These are phyloP conservation scores for Haematococcus sp. DNA, from an alignment of 139 green algal genomes.

Conservation along the genomic window DNA sequence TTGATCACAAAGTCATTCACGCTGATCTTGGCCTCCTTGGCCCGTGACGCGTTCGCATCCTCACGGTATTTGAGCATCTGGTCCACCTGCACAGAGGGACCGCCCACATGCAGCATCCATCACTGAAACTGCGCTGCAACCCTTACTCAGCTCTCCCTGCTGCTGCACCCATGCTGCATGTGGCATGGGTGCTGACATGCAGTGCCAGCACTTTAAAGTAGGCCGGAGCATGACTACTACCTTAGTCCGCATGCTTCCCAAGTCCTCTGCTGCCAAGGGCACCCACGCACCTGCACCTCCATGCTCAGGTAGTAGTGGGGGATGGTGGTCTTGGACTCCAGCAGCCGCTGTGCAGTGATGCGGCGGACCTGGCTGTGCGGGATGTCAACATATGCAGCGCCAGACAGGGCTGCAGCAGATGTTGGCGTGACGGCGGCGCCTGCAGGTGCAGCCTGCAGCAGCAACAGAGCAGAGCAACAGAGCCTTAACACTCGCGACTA, in stretches of 20 bases:
- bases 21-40: conserved; percentile 73
- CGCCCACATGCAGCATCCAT: too few relatives aligned
- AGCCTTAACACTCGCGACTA: background rate
- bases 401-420: conserved; percentile 6
- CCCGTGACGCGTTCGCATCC: conserved; percentile 61
- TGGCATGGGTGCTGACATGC: too few relatives aligned
- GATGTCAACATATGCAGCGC: conserved; percentile 63
- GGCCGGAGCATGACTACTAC: too few relatives aligned
- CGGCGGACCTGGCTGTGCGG: conserved; percentile 74
- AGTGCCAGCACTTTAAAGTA: too few relatives aligned
- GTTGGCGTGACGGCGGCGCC: conserved; percentile 42
- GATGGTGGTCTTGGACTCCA: conserved; percentile 93
- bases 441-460: conserved; percentile 2
- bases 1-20: conserved; percentile 99
- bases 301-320: conserved; percentile 98
- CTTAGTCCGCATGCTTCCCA: too few relatives aligned
- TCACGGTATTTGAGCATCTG: conserved; percentile 54
- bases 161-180: too few relatives aligned
- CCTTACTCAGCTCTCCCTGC: too few relatives aligned
- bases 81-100: conserved; percentile 51
- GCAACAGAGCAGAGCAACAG: background rate
- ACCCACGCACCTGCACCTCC: conserved; percentile 46
- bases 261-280: background rate
- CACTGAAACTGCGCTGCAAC: too few relatives aligned
- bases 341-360: conserved; percentile 85